phyloP scores from a whole-genome alignment of 805 yeast species.

The Kregervanrija delftensis region DNA sequence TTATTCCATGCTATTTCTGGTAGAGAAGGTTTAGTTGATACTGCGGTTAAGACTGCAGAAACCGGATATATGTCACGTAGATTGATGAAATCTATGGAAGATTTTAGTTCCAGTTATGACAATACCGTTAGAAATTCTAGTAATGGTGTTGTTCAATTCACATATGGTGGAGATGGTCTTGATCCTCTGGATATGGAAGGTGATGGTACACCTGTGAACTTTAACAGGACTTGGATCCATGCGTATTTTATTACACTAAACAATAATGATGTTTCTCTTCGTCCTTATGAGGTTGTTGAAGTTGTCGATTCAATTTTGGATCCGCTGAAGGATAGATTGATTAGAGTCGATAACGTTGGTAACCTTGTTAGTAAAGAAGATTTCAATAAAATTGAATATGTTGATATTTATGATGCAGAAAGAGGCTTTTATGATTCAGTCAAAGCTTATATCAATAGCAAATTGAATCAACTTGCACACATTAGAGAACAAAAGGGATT shows the following conservation, averaged over 20 bases:
- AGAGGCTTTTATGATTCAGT: constrained; percentile 77
- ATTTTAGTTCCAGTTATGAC: constrained; percentile 88
- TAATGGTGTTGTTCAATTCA: constrained; percentile 94
- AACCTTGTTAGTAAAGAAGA: constrained; percentile 38
- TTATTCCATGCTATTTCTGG: constrained; percentile 97
- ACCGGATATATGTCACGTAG: constrained; percentile 84
- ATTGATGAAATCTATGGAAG: constrained; percentile 95
- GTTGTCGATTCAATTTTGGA: constrained; percentile 47
- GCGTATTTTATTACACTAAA: constrained; percentile 67
- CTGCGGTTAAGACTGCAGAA: constrained; percentile 97
- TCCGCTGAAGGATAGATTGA: constrained; percentile 54
- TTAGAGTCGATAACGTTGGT: constrained; percentile 73
- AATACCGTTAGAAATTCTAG: constrained; percentile 91
- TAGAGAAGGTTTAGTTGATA: constrained; percentile 98
- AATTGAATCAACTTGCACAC: constrained; percentile 50
- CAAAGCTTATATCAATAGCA: constrained; percentile 50
- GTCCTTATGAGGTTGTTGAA: constrained; percentile 63
- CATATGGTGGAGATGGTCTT: constrained; percentile 97
- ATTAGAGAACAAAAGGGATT: constrained; percentile 48
- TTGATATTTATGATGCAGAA: constrained; percentile 85
- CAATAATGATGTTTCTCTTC: constrained; percentile 44
- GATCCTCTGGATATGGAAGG: constrained; percentile 99
- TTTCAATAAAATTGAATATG: constrained; percentile 47
- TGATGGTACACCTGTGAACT: constrained; percentile 93
- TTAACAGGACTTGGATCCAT: constrained; percentile 92